Percentiles rank a stretch among this genome's conserved stretches.
Evolutionary conservation across 768 basidiomycete species (phyloP).

Genomic region (Pleurotus giganteus): DNA sequence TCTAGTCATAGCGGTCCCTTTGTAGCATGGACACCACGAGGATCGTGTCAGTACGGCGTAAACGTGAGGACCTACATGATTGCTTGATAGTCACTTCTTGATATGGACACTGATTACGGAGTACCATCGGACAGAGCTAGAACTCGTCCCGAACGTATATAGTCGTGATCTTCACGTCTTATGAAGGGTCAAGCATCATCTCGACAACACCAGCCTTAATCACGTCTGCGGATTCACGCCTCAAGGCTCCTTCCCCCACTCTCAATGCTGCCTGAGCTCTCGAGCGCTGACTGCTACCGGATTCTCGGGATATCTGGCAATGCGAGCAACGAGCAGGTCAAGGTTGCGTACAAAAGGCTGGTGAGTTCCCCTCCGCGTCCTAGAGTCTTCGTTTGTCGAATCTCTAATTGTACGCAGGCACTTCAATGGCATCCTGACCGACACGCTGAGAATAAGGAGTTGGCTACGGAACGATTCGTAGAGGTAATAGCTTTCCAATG

Average conservation of each 20-base stretch:
- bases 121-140: conserved; percentile 10
- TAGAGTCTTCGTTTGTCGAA: conserved; percentile 16
- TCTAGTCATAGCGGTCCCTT: background rate
- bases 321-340: conserved; percentile 16
- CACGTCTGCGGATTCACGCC: background rate
- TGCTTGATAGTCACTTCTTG: conserved; percentile 5
- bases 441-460: conserved; percentile 48
- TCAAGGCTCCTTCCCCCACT: background rate
- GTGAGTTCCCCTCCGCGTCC: conserved; percentile 32
- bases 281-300: background rate
- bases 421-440: conserved; percentile 71
- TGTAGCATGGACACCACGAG: conserved; percentile 8
- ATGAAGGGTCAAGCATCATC: background rate
- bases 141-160: conserved; percentile 7
- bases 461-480: conserved; percentile 53
- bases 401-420: conserved; percentile 31
- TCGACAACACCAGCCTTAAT: background rate
- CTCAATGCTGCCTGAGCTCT: conserved; percentile 1
- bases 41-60: background rate
- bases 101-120: conserved; percentile 10
- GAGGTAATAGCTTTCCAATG: conserved; percentile 39
- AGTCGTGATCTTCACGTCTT: background rate
- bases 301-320: background rate
- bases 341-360: conserved; percentile 58
- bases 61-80: conserved; percentile 9